Percentiles rank a stretch among this genome's conserved stretches.
phyloP scores from a whole-genome alignment of 352 stramenopile genomes.

The Phytophthora rubi region DNA sequence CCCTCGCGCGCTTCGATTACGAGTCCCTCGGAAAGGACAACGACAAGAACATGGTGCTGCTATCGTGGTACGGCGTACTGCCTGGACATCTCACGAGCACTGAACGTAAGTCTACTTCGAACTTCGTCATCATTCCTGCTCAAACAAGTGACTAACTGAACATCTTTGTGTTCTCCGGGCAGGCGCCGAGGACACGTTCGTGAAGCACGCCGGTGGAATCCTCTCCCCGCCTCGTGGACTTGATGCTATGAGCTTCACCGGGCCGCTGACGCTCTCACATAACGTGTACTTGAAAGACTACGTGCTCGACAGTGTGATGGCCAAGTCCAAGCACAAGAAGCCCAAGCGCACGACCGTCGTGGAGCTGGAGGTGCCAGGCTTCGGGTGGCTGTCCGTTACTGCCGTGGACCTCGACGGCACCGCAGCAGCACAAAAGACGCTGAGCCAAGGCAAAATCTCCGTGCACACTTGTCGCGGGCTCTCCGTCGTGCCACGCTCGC shows the following conservation, averaged over 20 bases:
- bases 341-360: slow-evolving; percentile 82
- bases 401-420: slow-evolving; percentile 85
- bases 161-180: slow-evolving; percentile 6
- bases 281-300: slow-evolving; percentile 78
- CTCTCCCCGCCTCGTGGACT: slow-evolving; percentile 80
- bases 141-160: slow-evolving; percentile 1
- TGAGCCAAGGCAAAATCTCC: slow-evolving; percentile 64
- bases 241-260: slow-evolving; percentile 80
- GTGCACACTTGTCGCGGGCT: slow-evolving; percentile 73
- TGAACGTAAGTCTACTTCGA: slow-evolving; percentile 54
- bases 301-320: slow-evolving; percentile 61
- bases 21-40: slow-evolving; percentile 45
- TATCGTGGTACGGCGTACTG: slow-evolving; percentile 87
- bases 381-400: slow-evolving; percentile 83
- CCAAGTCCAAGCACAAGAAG: slow-evolving; percentile 82
- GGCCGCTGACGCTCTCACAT: slow-evolving; percentile 55
- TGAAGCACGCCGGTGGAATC: slow-evolving; percentile 80
- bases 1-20: slow-evolving; percentile 81
- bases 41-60: slow-evolving; percentile 67
- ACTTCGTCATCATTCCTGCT: background rate
- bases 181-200: slow-evolving; percentile 79
- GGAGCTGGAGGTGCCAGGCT: slow-evolving; percentile 80
- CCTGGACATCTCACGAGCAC: slow-evolving; percentile 86
- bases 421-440: slow-evolving; percentile 61
- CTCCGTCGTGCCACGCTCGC: slow-evolving; percentile 55